phyloP scores from a whole-genome alignment of 2,329 filamentous ascomycete genomes.

The Domatiomyces catenatus region DNA sequence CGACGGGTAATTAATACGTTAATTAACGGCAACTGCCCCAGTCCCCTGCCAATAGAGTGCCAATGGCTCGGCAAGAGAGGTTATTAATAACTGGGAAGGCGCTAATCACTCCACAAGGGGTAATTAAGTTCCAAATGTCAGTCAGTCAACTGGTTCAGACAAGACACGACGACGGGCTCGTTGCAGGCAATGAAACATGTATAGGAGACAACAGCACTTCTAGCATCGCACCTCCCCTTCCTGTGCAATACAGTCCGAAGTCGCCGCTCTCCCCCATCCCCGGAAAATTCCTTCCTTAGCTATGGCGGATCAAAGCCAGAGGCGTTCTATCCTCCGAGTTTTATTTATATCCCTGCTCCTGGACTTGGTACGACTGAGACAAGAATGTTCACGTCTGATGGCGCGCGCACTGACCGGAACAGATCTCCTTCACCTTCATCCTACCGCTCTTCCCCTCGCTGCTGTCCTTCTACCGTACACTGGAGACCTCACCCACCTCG shows the following conservation, averaged over 20 bases:
- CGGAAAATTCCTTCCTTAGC: not conserved
- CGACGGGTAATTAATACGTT: too few species aligned
- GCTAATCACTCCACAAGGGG: too few species aligned
- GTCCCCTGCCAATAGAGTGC: too few species aligned
- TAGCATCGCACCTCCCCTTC: not conserved
- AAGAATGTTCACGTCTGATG: conserved; percentile 2
- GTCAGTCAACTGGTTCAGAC: not conserved
- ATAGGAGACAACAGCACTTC: not conserved
- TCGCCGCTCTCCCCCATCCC: not conserved
- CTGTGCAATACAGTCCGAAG: not conserved
- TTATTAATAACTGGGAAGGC: too few species aligned
- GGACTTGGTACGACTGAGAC: conserved; percentile 52
- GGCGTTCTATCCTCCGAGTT: conserved; percentile 72
- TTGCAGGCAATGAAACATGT: not conserved
- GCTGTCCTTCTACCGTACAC: conserved; percentile 86
- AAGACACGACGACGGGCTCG: not conserved
- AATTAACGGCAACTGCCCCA: too few species aligned
- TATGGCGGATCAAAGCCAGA: conserved; percentile 22
- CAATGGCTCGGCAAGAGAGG: too few species aligned
- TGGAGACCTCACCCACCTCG: conserved; percentile 49
- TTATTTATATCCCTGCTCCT: conserved; percentile 79
- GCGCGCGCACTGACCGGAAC: conserved; percentile 3
- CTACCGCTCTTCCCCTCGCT: conserved; percentile 90
- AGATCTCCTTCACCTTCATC: conserved; percentile 98
- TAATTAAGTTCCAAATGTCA: not conserved